Conservation (phyloP, 441 rosid species). For the Metrosideros polymorpha region DNA sequence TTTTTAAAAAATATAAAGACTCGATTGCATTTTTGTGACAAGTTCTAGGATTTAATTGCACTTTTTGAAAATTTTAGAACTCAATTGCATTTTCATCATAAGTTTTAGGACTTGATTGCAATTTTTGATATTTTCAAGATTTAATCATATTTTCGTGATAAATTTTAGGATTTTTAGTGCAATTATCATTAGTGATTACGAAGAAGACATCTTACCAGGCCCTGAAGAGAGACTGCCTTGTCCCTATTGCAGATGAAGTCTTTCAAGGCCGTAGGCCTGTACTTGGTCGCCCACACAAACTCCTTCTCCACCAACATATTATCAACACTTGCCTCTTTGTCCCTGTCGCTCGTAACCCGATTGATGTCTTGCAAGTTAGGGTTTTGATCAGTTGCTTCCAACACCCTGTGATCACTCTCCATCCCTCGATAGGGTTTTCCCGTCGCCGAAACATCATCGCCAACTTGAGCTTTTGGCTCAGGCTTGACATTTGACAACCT, state of each 20-base stretch:
- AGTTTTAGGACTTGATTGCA: too few relatives aligned
- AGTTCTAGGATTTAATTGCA: too few relatives aligned
- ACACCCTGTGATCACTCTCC: not conserved
- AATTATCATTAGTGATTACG: too few relatives aligned
- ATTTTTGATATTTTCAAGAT: too few relatives aligned
- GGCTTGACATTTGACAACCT: not conserved
- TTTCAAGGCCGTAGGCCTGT: slow-evolving; percentile 4
- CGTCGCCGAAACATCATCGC: not conserved
- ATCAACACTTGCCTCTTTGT: not conserved
- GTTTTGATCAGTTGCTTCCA: not conserved
- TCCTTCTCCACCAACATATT: not conserved
- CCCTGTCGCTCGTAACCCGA: not conserved
- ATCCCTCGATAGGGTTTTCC: not conserved
- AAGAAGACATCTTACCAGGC: not conserved
- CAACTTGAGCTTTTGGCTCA: not conserved
- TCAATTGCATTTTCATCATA: too few relatives aligned
- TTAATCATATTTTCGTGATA: too few relatives aligned
- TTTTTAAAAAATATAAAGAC: too few relatives aligned
- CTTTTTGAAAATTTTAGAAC: too few relatives aligned
- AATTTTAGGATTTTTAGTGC: too few relatives aligned
- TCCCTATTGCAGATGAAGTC: slow-evolving; percentile 9
- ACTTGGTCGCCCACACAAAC: slow-evolving; percentile 8
- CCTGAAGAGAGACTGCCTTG: not conserved
- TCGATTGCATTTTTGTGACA: too few relatives aligned
- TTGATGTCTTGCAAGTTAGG: not conserved